A percentile compares a stretch with the other conserved stretches of the same genome.
Conservation (phyloP, 306 rosid genomes). For the Prunus padus region DNA sequence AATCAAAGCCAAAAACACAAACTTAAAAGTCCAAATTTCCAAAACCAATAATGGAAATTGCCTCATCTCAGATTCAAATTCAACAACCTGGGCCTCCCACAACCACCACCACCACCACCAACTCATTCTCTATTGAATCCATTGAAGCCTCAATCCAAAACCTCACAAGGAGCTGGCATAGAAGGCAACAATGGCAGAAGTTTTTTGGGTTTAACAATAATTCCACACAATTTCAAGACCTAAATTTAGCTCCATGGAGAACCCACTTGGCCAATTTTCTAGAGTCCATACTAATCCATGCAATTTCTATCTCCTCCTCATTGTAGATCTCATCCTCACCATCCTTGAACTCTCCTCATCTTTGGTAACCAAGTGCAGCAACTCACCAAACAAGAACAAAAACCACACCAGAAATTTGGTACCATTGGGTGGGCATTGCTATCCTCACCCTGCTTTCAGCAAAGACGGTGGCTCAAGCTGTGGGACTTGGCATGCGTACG, state of each 20-base stretch:
- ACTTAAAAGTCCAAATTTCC: neutral
- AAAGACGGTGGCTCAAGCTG: constrained; percentile 35
- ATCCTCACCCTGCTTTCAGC: constrained; percentile 52
- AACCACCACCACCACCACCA: constrained; percentile 6
- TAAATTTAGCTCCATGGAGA: constrained; percentile 50
- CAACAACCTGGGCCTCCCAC: constrained; percentile 19
- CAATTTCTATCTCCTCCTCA: constrained; percentile 43
- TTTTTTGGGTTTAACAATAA: constrained; percentile 10
- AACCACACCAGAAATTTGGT: constrained; percentile 13
- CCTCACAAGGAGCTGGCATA: constrained; percentile 49
- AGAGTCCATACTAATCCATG: constrained; percentile 52
- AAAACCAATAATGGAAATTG: constrained; percentile 32
- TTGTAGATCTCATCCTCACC: constrained; percentile 60
- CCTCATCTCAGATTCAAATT: constrained; percentile 23
- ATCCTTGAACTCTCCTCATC: constrained; percentile 65
- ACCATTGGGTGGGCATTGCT: constrained; percentile 65
- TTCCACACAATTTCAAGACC: constrained; percentile 19
- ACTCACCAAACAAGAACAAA: neutral
- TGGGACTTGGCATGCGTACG: constrained; percentile 43
- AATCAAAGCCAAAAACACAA: neutral
- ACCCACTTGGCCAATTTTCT: constrained; percentile 43
- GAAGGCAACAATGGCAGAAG: constrained; percentile 48
- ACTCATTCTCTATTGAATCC: constrained; percentile 30
- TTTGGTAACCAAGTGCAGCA: constrained; percentile 22
- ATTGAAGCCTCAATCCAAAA: constrained; percentile 40